Evolutionary conservation across 345 rosid genomes (phyloP).

Genomic region (Psidium friedrichsthalianum): DNA sequence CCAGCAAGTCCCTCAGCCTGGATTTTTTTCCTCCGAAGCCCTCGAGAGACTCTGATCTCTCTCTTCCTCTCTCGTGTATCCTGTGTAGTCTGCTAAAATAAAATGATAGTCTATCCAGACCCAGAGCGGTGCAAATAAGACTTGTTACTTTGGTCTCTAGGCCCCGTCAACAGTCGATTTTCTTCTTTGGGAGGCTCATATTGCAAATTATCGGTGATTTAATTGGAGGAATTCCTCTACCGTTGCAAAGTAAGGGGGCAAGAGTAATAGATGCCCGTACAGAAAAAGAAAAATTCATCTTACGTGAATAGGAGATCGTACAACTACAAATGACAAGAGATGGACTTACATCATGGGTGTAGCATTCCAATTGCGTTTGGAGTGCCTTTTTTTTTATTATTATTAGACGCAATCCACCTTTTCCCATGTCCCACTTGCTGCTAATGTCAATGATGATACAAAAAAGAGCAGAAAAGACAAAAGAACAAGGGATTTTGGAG

Average conservation of each 20-base stretch:
- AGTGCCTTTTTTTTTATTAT: not conserved
- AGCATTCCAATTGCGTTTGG: not conserved
- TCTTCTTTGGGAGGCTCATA: not conserved
- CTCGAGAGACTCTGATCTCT: constrained; percentile 4
- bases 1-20: constrained; percentile 23
- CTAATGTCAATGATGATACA: not conserved
- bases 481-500: not conserved
- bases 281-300: not conserved
- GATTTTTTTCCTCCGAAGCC: constrained; percentile 16
- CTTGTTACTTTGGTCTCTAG: not conserved
- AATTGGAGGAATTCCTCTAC: not conserved
- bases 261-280: not conserved
- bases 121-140: too few relatives aligned
- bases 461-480: not conserved
- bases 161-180: not conserved
- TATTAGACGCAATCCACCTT: not conserved
- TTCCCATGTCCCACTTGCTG: not conserved
- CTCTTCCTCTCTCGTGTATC: not conserved
- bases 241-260: not conserved
- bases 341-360: not conserved
- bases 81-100: not conserved
- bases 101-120: not conserved
- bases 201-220: not conserved
- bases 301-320: not conserved
- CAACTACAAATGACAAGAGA: not conserved